Evolutionary conservation across 176 grass and related monocot species (phyloP).

Genomic region (Alloteropsis semialata): DNA sequence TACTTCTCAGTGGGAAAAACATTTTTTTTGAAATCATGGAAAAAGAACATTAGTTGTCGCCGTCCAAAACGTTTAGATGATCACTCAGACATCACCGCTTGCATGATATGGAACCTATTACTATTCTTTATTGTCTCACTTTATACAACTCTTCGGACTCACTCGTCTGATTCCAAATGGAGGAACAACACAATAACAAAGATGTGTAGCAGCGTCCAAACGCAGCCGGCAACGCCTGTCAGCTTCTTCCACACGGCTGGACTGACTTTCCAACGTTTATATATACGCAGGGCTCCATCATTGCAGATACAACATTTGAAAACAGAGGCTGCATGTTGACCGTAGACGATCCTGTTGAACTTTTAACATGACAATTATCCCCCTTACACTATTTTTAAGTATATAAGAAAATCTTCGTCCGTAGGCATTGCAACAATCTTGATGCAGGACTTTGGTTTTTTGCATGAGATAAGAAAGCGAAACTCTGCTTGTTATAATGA

Average conservation of each 20-base stretch:
- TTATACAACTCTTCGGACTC: neutral
- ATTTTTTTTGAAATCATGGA: too few relatives aligned
- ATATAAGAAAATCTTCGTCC: neutral
- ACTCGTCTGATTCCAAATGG: constrained; percentile 29
- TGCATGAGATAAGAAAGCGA: too few relatives aligned
- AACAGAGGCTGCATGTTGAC: neutral
- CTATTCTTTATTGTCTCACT: neutral
- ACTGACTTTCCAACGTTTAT: constrained; percentile 9
- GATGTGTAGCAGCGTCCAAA: neutral
- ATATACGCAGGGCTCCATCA: neutral
- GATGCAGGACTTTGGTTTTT: neutral
- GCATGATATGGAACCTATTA: too few relatives aligned
- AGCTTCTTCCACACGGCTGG: neutral
- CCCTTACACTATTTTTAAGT: neutral
- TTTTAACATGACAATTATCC: neutral
- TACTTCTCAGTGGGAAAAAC: neutral
- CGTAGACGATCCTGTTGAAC: neutral
- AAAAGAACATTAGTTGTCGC: neutral
- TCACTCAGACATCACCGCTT: neutral
- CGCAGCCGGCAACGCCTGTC: constrained; percentile 30
- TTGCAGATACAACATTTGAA: neutral
- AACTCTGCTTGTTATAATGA: neutral
- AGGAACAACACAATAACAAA: neutral
- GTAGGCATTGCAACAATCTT: neutral
- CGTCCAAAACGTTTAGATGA: neutral